A percentile compares a stretch with the other conserved stretches of the same genome.
Conservation (phyloP, 306 rosid genomes). For the Rosa persica region DNA sequence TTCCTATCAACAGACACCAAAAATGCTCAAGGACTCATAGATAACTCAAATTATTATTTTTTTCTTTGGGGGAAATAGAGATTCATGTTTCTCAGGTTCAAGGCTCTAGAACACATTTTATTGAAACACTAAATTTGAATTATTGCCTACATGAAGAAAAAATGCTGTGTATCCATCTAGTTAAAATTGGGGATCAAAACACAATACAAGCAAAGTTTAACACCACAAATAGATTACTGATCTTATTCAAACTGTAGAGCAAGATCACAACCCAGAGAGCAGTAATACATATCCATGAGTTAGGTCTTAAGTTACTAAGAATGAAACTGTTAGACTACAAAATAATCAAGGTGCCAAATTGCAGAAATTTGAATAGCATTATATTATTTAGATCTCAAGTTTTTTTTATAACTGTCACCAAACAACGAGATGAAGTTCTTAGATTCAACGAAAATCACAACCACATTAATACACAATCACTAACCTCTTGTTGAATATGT, state of each 20-base stretch:
- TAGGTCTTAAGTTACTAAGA: neutral
- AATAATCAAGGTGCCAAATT: neutral
- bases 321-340: neutral
- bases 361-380: neutral
- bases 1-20: neutral
- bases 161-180: neutral
- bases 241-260: neutral
- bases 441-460: constrained; percentile 6
- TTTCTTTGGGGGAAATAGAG: neutral
- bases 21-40: neutral
- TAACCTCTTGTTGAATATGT: constrained; percentile 91
- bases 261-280: neutral
- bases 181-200: neutral
- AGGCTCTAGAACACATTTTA: neutral
- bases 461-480: constrained; percentile 31
- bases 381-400: neutral
- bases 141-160: neutral
- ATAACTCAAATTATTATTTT: neutral
- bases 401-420: neutral
- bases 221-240: neutral
- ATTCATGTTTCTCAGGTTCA: neutral
- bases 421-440: constrained; percentile 6
- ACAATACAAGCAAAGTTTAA: neutral
- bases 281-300: neutral
- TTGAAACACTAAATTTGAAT: neutral